Evolutionary conservation across 352 stramenopile genomes (phyloP).

Genomic region (Pythium aquatile): DNA sequence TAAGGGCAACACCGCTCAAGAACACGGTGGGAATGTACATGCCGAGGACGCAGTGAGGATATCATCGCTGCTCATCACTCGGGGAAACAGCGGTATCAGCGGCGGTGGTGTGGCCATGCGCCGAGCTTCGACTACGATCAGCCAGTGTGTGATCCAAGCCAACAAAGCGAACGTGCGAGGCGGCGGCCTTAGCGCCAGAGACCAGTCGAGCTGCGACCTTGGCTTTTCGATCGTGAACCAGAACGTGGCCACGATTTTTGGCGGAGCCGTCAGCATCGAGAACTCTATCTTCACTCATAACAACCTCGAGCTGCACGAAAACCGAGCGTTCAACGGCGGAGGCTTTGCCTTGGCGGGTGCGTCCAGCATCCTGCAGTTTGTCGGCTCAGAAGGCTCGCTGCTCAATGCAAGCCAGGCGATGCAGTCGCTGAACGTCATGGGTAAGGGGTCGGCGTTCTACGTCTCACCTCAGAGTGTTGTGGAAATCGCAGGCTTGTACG

Average conservation of each 20-base stretch:
- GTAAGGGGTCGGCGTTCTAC: slow-evolving; percentile 18
- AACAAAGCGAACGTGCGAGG: slow-evolving; percentile 7
- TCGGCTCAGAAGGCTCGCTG: not conserved
- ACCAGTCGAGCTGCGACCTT: slow-evolving; percentile 6
- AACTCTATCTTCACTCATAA: slow-evolving; percentile 8
- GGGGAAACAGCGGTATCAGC: not conserved
- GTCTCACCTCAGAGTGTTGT: not conserved
- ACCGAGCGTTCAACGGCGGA: slow-evolving; percentile 12
- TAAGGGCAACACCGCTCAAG: slow-evolving; percentile 1
- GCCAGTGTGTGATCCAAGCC: not conserved
- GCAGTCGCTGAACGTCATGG: not conserved
- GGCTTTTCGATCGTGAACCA: slow-evolving; percentile 1
- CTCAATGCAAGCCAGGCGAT: slow-evolving; percentile 11
- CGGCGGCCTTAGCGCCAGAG: slow-evolving; percentile 9
- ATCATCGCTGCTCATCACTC: not conserved
- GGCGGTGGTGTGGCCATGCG: slow-evolving; percentile 13
- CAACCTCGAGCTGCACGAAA: not conserved
- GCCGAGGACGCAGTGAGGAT: not conserved
- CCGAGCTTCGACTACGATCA: slow-evolving; percentile 3
- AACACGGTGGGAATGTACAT: slow-evolving; percentile 19
- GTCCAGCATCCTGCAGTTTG: not conserved
- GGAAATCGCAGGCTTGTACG: slow-evolving; percentile 2
- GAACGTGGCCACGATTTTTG: slow-evolving; percentile 6
- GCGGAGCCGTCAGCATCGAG: slow-evolving; percentile 11
- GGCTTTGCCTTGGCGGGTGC: slow-evolving; percentile 1